A percentile compares a stretch with the other conserved stretches of the same genome.
These are phyloP conservation scores for Erythrobasidium hasegawianum DNA, from an alignment of 1,284 basidiomycete species.

Conservation along the genomic window DNA sequence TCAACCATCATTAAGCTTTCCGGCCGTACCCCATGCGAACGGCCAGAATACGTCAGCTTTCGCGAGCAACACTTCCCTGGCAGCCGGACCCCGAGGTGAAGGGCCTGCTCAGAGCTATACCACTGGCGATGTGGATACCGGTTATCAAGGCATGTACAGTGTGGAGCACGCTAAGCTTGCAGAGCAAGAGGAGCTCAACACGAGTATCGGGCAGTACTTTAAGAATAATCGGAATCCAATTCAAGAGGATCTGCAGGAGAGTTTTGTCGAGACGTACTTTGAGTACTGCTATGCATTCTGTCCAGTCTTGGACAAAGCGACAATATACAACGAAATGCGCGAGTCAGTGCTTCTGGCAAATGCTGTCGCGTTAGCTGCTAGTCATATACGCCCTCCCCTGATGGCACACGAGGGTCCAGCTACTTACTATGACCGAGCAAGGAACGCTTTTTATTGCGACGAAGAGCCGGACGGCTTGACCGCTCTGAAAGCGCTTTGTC, in stretches of 20 bases:
- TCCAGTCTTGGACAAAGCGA: neutral
- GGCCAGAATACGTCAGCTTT: too few species aligned
- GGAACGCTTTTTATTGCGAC: neutral
- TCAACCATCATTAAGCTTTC: too few species aligned
- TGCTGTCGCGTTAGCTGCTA: neutral
- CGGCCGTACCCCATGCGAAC: too few species aligned
- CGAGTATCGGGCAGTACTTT: neutral
- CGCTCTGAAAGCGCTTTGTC: neutral
- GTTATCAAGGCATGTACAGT: neutral
- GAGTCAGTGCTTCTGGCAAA: neutral
- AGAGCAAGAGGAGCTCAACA: neutral
- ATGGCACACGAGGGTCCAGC: neutral
- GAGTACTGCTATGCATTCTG: neutral
- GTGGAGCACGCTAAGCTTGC: neutral
- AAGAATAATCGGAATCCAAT: neutral
- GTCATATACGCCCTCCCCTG: neutral
- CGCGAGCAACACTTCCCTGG: too few species aligned
- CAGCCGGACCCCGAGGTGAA: neutral
- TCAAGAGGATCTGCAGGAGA: neutral
- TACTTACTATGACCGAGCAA: neutral
- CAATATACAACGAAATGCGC: neutral
- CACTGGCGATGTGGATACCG: constrained; percentile 2
- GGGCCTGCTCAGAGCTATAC: neutral
- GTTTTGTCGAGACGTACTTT: neutral
- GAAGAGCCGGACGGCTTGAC: neutral